Percentiles rank a stretch among this genome's conserved stretches.
Evolutionary conservation across 345 rosid species (phyloP).

Genomic region (Nephelium lappaceum): DNA sequence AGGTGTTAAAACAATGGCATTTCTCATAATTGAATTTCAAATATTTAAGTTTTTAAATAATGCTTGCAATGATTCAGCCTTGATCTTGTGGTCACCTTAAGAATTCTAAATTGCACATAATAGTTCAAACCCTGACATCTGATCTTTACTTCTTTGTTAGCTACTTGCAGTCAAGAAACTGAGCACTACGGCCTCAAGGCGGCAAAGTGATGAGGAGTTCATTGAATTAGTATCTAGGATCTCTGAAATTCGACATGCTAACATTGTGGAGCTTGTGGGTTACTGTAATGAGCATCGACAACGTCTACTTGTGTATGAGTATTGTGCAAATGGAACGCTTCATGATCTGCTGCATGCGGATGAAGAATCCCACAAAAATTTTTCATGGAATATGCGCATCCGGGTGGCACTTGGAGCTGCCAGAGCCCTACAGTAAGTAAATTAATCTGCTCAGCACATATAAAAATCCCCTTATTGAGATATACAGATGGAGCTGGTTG

Average conservation of each 20-base stretch:
- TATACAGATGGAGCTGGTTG: not conserved
- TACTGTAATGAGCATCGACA: conserved; percentile 85
- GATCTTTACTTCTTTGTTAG: conserved; percentile 39
- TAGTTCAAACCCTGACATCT: conserved; percentile 6
- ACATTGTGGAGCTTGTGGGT: conserved; percentile 76
- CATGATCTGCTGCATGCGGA: conserved; percentile 79
- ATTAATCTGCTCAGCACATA: not conserved
- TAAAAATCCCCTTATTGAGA: not conserved
- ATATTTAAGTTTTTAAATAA: too few relatives aligned
- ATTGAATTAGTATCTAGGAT: conserved; percentile 54
- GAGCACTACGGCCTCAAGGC: conserved; percentile 43
- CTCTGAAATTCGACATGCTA: conserved; percentile 63
- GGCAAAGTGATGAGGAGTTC: conserved; percentile 64
- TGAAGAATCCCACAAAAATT: conserved; percentile 55
- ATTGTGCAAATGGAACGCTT: conserved; percentile 66
- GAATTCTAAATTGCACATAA: not conserved
- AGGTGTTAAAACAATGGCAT: not conserved
- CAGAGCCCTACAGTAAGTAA: conserved; percentile 85
- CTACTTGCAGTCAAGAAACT: conserved; percentile 84
- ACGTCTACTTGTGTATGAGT: conserved; percentile 68
- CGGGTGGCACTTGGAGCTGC: conserved; percentile 84
- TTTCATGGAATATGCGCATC: conserved; percentile 79
- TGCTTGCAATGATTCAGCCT: not conserved
- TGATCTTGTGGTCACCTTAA: not conserved
- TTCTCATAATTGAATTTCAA: not conserved